Evolutionary conservation across 2,329 filamentous ascomycete species (phyloP), one percentile per base, ranked within the genome.

Genomic region (Microdochium nivale): DNA sequence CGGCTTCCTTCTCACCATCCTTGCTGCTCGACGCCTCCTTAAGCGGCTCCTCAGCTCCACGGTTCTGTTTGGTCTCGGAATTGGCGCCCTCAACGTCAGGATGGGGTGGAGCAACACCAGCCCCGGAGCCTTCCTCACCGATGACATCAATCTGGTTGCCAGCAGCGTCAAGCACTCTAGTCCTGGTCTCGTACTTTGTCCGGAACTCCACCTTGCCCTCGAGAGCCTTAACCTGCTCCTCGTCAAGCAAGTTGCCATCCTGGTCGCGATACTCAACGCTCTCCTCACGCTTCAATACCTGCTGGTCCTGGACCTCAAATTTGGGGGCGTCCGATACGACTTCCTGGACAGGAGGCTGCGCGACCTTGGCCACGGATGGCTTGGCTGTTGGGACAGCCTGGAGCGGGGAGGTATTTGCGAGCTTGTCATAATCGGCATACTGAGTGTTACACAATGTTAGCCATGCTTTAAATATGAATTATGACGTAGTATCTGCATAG

Each of bases 161-260:
- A 44, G 83, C 68, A 50, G 80, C 81, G 67, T 96, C 90, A 40
- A 96, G 77, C 52, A 97, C 70, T 53, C 89, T 85, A 9, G 90
- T 96, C 57, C 88, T 81, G n/a, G 92, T 96, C 76, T 97, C 92
- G 66, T 96, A 96, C 59, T 86, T 87, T 13, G 94, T 97, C 73
- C 95, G 85, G 73, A 99, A 96, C 62, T 90, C 89, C 54, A 97
- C 91, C 70, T 96, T 95, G 62, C 92, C 94, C 67, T 92, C 81
- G 30, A 99, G 81, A 21, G 80, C 81, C 62, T 87, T 82, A 53
- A 99, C 90, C 66, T 96, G 82, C 63, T 90, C 87, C 51, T 87
- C 83, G 63, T 92, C 76, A 30, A 99, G 80, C 30, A 97, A 68
- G 64, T 96, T 96, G 58, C 94, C 94, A 60, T 95, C 78, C 68